These are phyloP conservation scores for Citrus trifoliata DNA, from an alignment of 345 rosid genomes.

Conservation along the genomic window DNA sequence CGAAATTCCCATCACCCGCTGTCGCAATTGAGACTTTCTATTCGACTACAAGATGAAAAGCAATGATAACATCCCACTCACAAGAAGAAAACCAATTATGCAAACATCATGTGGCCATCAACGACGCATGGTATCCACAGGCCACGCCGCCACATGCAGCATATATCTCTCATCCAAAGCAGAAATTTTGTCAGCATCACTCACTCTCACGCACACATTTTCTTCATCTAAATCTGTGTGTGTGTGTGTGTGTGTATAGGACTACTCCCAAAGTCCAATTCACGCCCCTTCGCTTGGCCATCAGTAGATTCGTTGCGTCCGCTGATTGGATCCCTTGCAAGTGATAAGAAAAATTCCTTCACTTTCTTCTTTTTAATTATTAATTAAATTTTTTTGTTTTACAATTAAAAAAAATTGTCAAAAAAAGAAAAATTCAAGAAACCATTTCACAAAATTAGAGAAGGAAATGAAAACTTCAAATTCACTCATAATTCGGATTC, in stretches of 20 bases:
- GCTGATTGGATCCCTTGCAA: background rate
- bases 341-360: background rate
- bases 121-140: constrained; percentile 19
- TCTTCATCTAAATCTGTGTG: background rate
- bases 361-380: no score
- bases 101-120: background rate
- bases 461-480: no score
- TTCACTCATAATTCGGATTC: no score
- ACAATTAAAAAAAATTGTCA: no score
- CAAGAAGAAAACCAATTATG: background rate
- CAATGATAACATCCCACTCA: background rate
- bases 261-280: background rate
- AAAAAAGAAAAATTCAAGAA: no score
- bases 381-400: no score
- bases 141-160: background rate
- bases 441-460: no score
- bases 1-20: background rate
- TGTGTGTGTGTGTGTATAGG: background rate
- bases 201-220: background rate
- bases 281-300: background rate
- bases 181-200: background rate
- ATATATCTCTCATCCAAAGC: background rate
- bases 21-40: background rate
- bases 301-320: background rate
- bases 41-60: background rate